Conservation (phyloP, 495 filamentous ascomycete genomes). For the Annulohypoxylon moriforme region DNA sequence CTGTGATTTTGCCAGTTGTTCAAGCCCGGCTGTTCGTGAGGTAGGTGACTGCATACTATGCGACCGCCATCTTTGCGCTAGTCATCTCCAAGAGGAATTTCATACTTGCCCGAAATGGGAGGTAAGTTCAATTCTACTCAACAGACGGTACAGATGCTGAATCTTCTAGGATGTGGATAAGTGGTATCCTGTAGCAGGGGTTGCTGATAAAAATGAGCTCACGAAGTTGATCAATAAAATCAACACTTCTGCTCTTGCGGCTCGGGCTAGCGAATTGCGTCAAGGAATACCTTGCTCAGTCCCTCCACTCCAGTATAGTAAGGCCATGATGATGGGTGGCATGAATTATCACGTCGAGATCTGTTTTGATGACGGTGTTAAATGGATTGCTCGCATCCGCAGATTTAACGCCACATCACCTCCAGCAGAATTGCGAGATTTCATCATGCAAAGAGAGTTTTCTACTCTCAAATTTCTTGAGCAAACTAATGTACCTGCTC, state of each 20-base stretch:
- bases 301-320: conserved; percentile 46
- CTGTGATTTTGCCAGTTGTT: conserved; percentile 49
- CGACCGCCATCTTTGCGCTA: conserved; percentile 49
- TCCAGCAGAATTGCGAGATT: conserved; percentile 46
- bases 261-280: conserved; percentile 42
- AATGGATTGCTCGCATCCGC: conserved; percentile 48
- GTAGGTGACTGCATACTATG: conserved; percentile 52
- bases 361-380: conserved; percentile 46
- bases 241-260: conserved; percentile 46
- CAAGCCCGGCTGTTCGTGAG: conserved; percentile 47
- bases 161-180: conserved; percentile 43
- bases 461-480: conserved; percentile 51
- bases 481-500: conserved; percentile 46
- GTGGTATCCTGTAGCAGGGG: conserved; percentile 43
- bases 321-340: conserved; percentile 50
- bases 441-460: conserved; percentile 51
- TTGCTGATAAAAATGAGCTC: conserved; percentile 47
- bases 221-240: conserved; percentile 48
- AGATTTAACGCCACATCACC: conserved; percentile 38
- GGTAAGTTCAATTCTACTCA: conserved; percentile 33
- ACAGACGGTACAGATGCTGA: neutral
- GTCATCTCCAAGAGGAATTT: conserved; percentile 43
- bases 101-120: conserved; percentile 55
- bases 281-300: conserved; percentile 45
- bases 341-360: conserved; percentile 53